Percentiles rank a stretch among this genome's conserved stretches.
Evolutionary conservation across 2,329 filamentous ascomycete genomes (phyloP).

Genomic region (Hypoxylon sp.): DNA sequence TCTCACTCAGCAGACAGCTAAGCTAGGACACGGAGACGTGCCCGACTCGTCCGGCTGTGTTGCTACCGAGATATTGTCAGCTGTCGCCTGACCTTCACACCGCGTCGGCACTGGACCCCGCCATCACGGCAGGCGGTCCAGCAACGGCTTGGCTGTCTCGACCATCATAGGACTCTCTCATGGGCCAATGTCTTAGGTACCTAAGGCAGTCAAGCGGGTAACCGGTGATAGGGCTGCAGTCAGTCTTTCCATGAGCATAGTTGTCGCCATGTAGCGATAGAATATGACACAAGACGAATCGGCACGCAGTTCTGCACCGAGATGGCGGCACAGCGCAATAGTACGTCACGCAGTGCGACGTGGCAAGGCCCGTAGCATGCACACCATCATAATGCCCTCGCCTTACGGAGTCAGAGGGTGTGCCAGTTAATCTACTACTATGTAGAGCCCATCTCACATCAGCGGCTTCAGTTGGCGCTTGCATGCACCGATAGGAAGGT

Average conservation of each 20-base stretch:
- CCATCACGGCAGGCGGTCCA: not conserved
- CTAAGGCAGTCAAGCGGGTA: not conserved
- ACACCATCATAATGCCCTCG: conserved; percentile 8
- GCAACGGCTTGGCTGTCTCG: too few relatives aligned
- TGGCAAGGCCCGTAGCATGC: conserved; percentile 17
- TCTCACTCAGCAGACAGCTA: conserved; percentile 11
- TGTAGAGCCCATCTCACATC: conserved; percentile 32
- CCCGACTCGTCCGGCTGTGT: conserved; percentile 19
- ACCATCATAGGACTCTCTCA: not conserved
- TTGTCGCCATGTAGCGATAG: conserved; percentile 17
- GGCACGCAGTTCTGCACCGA: conserved; percentile 3
- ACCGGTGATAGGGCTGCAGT: conserved; percentile 3
- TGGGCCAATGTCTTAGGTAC: not conserved
- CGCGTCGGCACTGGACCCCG: not conserved
- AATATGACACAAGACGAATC: conserved; percentile 25
- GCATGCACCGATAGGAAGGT: conserved; percentile 8
- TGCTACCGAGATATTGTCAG: conserved; percentile 3
- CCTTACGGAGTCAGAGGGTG: conserved; percentile 8
- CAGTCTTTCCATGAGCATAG: not conserved
- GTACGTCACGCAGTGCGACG: conserved; percentile 17
- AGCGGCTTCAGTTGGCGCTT: conserved; percentile 10
- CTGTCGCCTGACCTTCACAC: not conserved
- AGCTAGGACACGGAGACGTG: conserved; percentile 9
- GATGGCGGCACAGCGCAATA: conserved; percentile 8
- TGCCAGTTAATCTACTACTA: conserved; percentile 24